Conservation (phyloP, 78 protist species). For the Polysphondylium violaceum region DNA sequence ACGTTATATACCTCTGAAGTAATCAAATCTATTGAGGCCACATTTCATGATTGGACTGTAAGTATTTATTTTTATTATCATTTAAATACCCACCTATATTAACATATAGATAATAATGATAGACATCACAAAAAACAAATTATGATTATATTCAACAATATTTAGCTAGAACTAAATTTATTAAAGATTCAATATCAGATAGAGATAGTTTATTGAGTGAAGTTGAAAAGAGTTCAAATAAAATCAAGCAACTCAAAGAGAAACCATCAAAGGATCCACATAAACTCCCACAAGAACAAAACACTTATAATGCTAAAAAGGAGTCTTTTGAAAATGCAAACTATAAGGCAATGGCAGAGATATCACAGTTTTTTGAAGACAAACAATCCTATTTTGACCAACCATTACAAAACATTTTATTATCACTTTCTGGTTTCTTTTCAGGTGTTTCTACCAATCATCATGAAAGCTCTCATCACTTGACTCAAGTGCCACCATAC, state of each 20-base stretch:
- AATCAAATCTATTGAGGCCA: slow-evolving; percentile 12
- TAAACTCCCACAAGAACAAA: slow-evolving; percentile 40
- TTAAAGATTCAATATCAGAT: slow-evolving; percentile 28
- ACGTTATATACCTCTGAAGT: slow-evolving; percentile 6
- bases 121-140: slow-evolving; percentile 40
- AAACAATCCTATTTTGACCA: slow-evolving; percentile 32
- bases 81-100: neutral
- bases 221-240: slow-evolving; percentile 36
- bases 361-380: slow-evolving; percentile 53
- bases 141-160: slow-evolving; percentile 61
- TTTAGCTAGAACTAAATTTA: slow-evolving; percentile 20
- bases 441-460: slow-evolving; percentile 28
- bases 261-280: slow-evolving; percentile 61
- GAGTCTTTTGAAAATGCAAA: slow-evolving; percentile 13
- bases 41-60: slow-evolving; percentile 48
- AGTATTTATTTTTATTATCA: neutral
- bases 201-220: slow-evolving; percentile 20
- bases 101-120: neutral
- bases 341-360: slow-evolving; percentile 31
- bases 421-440: slow-evolving; percentile 24
- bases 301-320: slow-evolving; percentile 24
- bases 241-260: slow-evolving; percentile 41
- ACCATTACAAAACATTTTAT: slow-evolving; percentile 51
- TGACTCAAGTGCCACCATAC: slow-evolving; percentile 50
- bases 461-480: neutral